Conservation (phyloP, 2,329 filamentous ascomycete genomes). For the Fusarium sacchari region DNA sequence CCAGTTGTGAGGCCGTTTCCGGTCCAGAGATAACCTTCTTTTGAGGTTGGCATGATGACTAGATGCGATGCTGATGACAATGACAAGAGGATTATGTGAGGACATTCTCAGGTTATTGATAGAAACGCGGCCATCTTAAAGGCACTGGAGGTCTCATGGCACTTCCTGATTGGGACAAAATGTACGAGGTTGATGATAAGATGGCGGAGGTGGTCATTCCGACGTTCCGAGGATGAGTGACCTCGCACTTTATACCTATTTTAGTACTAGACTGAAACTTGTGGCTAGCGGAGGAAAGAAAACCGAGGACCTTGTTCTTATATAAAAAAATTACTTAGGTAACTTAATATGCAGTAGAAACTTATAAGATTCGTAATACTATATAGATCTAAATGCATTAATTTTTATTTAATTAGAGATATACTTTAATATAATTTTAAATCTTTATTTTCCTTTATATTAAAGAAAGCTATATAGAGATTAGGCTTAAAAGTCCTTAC, state of each 20-base stretch:
- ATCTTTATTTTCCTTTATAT: too few species aligned
- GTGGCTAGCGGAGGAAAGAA: too few species aligned
- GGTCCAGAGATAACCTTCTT: conserved; percentile 31
- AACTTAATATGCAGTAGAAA: too few species aligned
- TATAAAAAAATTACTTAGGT: too few species aligned
- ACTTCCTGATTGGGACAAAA: conserved; percentile 10
- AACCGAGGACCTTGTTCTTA: too few species aligned
- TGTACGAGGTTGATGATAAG: conserved; percentile 1
- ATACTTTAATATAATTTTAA: too few species aligned
- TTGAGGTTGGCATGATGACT: conserved; percentile 13
- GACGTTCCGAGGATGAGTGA: neutral
- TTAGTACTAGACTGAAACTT: neutral
- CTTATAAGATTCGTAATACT: too few species aligned
- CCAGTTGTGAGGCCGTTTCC: neutral
- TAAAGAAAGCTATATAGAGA: too few species aligned
- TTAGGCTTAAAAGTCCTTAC: too few species aligned
- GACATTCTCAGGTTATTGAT: rapidly evolving
- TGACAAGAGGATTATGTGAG: neutral
- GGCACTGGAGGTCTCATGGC: neutral
- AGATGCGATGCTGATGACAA: neutral
- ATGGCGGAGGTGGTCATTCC: neutral
- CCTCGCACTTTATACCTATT: neutral
- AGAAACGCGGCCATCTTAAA: neutral
- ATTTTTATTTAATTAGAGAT: too few species aligned
- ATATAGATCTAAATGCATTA: too few species aligned